A percentile compares a stretch with the other conserved stretches of the same genome.
Conservation (phyloP, 2,329 filamentous ascomycete species). For the Aspergillus puulaauensis region DNA sequence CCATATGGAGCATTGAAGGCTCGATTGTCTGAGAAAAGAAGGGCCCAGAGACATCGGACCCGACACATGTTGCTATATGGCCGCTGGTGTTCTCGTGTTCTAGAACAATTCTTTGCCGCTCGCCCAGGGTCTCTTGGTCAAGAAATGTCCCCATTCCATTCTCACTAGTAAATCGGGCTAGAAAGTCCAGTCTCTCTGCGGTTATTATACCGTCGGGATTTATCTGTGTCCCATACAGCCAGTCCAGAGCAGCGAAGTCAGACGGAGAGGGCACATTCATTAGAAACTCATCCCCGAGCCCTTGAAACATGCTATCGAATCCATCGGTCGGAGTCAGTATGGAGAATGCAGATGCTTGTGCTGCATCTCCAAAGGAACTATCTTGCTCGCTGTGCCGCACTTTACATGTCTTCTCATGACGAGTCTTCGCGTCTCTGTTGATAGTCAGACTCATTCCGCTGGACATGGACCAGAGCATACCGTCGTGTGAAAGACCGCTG, state of each 20-base stretch:
- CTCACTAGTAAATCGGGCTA: slow-evolving; percentile 24
- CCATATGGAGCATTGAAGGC: slow-evolving; percentile 4
- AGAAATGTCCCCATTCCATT: slow-evolving; percentile 23
- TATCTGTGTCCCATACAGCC: slow-evolving; percentile 13
- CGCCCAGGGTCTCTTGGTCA: slow-evolving; percentile 16
- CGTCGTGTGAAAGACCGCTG: slow-evolving; percentile 19
- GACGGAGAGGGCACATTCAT: slow-evolving; percentile 5
- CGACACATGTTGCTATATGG: too few species aligned
- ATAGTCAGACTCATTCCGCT: background rate
- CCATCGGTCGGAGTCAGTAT: background rate
- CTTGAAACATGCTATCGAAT: background rate
- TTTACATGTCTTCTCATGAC: slow-evolving; percentile 24
- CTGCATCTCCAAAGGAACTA: too few species aligned
- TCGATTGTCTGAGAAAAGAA: slow-evolving; percentile 3
- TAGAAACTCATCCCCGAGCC: background rate
- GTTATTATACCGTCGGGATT: slow-evolving; percentile 12
- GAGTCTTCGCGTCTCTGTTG: slow-evolving; percentile 21
- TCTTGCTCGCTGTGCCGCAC: background rate
- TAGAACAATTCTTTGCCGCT: slow-evolving; percentile 17
- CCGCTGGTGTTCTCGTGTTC: background rate
- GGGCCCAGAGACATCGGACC: background rate
- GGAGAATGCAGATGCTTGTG: background rate
- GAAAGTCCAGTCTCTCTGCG: slow-evolving; percentile 21
- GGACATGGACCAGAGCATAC: slow-evolving; percentile 2
- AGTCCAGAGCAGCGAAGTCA: slow-evolving; percentile 20